A percentile compares a stretch with the other conserved stretches of the same genome.
These are phyloP conservation scores for Stevia rebaudiana DNA, from an alignment of 140 eudicot genomes.

Conservation along the genomic window DNA sequence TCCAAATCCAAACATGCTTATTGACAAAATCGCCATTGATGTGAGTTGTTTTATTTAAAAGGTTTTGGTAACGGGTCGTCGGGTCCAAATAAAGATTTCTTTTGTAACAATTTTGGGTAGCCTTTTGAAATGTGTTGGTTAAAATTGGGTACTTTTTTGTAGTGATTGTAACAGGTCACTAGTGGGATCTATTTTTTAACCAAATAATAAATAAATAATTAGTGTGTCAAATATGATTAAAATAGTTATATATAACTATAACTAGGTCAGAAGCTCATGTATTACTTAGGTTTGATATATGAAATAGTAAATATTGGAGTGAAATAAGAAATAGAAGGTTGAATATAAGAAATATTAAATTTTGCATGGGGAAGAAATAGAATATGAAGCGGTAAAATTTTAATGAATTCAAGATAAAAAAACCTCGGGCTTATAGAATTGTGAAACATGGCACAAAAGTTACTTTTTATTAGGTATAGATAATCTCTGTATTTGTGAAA, in stretches of 20 bases:
- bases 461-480: too few relatives aligned
- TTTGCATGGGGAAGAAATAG: too few relatives aligned
- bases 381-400: too few relatives aligned
- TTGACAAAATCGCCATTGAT: conserved; percentile 37
- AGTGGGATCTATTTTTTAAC: too few relatives aligned
- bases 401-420: too few relatives aligned
- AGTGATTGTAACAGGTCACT: background rate
- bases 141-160: background rate
- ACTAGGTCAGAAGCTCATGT: too few relatives aligned
- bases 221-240: background rate
- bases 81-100: background rate
- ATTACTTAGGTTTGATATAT: too few relatives aligned
- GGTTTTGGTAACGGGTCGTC: background rate
- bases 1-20: conserved; percentile 74
- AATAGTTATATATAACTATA: background rate
- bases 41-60: conserved; percentile 32
- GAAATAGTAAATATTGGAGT: too few relatives aligned
- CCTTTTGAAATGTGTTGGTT: background rate
- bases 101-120: conserved; percentile 3
- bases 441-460: too few relatives aligned
- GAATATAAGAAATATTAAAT: too few relatives aligned
- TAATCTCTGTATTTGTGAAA: background rate
- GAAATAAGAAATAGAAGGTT: too few relatives aligned
- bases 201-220: background rate
- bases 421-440: too few relatives aligned